Evolutionary conservation across 2,329 filamentous ascomycete species (phyloP), one percentile per base, ranked within the genome.

Genomic region (Cladosporium sp.): DNA sequence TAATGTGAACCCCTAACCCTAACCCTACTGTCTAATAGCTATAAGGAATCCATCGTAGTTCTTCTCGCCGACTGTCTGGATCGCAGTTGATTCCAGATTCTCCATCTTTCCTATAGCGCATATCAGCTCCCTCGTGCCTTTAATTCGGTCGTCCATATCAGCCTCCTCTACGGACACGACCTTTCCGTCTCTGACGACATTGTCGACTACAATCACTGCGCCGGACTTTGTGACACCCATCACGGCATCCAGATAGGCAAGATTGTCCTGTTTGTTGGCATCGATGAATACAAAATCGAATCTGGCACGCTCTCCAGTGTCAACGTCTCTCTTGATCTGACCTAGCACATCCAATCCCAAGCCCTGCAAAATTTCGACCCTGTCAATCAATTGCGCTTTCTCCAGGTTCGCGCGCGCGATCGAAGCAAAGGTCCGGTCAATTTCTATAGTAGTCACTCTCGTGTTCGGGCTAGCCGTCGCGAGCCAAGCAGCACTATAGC

Each of bases 261-360:
- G 81, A 64, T 84, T 83, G 67, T 83, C 81, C 52, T 76, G 75
- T 74, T 82, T 84, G 56, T 82, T 81, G 7, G 84, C 84, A 70
- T 86, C 83, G 40, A 86, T 82, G 66, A 86, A 86, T 1, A 82
- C 79, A 67, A 86, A 77, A 64, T 83, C 82, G 66, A 84, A 84
- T 53, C 75, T 74, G 12, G 74, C 74, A 1, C 80, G 68, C 66
- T 75, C 76, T 2, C 79, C 79, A 1, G 63, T 55, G 53, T 75
- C 67, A 14, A 82, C 78, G 66, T 85, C 79, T 8, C 76, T 72
- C 0, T 68, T 73, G 18, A 86, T 70, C 59, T 73, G 70, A 0
- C 79, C 74, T 16, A 83, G 69, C 10, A 81, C 73, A 2, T 84
- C 80, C 2, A 82, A 62, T 0, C 78, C 83, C 1, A 78, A 72